Percentiles rank a stretch among this genome's conserved stretches.
Evolutionary conservation across 345 rosid species (phyloP).

Genomic region (Bretschneidera sinensis): DNA sequence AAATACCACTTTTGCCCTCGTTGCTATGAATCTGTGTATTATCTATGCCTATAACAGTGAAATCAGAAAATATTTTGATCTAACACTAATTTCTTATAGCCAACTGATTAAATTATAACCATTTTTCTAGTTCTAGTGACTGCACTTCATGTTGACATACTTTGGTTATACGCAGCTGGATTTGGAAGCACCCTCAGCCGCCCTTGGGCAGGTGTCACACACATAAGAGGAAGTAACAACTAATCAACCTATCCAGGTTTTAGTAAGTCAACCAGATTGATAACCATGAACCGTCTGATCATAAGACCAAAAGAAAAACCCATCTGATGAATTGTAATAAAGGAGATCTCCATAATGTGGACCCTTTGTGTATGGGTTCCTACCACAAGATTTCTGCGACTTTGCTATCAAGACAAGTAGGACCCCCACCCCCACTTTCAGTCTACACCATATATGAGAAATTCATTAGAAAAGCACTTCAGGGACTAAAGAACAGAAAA

Average conservation of each 20-base stretch:
- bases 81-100: too few species aligned
- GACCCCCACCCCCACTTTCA: background rate
- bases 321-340: too few species aligned
- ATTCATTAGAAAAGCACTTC: too few species aligned
- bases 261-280: conserved; percentile 14
- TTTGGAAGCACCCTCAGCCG: background rate
- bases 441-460: too few species aligned
- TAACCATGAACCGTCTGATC: conserved; percentile 14
- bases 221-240: background rate
- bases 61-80: too few species aligned
- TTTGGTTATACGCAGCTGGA: conserved; percentile 1
- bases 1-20: too few species aligned
- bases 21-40: too few species aligned
- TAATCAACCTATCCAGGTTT: background rate
- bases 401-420: conserved; percentile 18
- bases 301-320: background rate
- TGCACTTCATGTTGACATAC: too few species aligned
- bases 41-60: too few species aligned
- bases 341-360: background rate
- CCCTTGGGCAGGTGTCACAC: background rate
- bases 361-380: conserved; percentile 10
- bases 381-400: conserved; percentile 9
- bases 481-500: background rate
- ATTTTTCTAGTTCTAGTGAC: too few species aligned
- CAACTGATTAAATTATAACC: too few species aligned